Percentiles rank a stretch among this genome's conserved stretches.
Evolutionary conservation across 176 grass and related monocot genomes (phyloP).

Genomic region (Eleusine indica): DNA sequence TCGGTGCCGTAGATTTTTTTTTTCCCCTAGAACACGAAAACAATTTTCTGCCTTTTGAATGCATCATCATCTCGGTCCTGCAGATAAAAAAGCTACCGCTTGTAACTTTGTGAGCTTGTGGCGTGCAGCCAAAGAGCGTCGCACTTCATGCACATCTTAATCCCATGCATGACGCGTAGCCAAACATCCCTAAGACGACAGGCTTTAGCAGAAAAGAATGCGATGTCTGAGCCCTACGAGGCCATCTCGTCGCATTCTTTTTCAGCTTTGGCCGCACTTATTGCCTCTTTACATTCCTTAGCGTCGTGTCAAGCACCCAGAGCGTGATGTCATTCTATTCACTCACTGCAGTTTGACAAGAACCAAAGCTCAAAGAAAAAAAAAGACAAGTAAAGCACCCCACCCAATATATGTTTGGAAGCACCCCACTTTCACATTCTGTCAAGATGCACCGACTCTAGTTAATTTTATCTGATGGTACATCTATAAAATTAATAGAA

Average conservation of each 20-base stretch:
- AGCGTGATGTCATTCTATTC: neutral
- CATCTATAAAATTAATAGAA: neutral
- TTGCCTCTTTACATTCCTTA: constrained; percentile 21
- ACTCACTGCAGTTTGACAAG: neutral
- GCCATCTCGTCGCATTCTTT: neutral
- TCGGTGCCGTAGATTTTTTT: neutral
- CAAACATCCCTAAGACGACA: neutral
- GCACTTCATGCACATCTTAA: neutral
- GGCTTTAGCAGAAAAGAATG: constrained; percentile 12
- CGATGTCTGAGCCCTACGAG: neutral
- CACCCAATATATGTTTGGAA: neutral
- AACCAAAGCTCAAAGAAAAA: neutral
- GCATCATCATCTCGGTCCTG: neutral
- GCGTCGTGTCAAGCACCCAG: constrained; percentile 32
- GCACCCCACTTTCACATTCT: neutral
- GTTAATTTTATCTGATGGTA: neutral
- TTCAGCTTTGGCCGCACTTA: constrained; percentile 18
- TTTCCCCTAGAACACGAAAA: neutral
- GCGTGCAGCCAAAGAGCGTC: constrained; percentile 12
- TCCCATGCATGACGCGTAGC: constrained; percentile 24
- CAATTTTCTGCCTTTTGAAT: neutral
- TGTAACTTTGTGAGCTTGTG: constrained; percentile 2
- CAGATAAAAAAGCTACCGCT: neutral
- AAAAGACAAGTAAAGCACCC: neutral
- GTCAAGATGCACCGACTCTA: constrained; percentile 23